Base-by-base conservation (phyloP, 495 filamentous ascomycete genomes). In the Chaetomidium leptoderma region DNA sequence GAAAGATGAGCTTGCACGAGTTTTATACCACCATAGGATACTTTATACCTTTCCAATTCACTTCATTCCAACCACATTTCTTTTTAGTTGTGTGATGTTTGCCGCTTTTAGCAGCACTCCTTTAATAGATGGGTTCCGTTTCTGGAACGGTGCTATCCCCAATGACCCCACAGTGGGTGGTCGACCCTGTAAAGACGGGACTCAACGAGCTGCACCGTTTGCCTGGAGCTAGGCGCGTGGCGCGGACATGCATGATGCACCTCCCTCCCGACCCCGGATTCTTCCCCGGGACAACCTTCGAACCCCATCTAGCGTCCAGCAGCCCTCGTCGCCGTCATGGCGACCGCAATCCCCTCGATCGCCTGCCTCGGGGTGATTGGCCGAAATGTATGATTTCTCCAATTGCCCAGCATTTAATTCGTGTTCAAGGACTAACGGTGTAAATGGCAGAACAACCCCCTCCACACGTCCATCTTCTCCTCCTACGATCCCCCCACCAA, bases 311-410 rank as follows among this genome's bases (percentile, higher is more conserved):
- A 13, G 37, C 13, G 23, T 2, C 19, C n/a, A 37, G 7, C 24
- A 14, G 1, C n/a, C 26, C 46, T 13, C 33, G 11, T 23, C 46
- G 44, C 23, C 36, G 51, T 62, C 48, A 79, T 79, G 77, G 71
- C 76, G 61, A 73, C 72, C 57, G 68, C 70, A 44, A 76, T 81
- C 60, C 87, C 89, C 16, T 86, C 82, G 9, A 92, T 98, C 69
- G 91, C 91, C 65, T 96, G 91, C 70, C 83, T 98, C 58, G 91
- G 91, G 64, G 76, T 98, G 23, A 95, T 98, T 64, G 92, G 92
- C 48, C 91, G 92, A 75, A 84, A 92, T 67, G 77, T 95, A 82
- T 43, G 76, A 3, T 19, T 35, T 1, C 66, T 44, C 53, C 2
- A 33, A 19, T 35, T 19, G 32, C 19, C 7, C n/a, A 16, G 0